Evolutionary conservation across 169 alveolate species (phyloP).

Genomic region (Sarcocystis neurona): DNA sequence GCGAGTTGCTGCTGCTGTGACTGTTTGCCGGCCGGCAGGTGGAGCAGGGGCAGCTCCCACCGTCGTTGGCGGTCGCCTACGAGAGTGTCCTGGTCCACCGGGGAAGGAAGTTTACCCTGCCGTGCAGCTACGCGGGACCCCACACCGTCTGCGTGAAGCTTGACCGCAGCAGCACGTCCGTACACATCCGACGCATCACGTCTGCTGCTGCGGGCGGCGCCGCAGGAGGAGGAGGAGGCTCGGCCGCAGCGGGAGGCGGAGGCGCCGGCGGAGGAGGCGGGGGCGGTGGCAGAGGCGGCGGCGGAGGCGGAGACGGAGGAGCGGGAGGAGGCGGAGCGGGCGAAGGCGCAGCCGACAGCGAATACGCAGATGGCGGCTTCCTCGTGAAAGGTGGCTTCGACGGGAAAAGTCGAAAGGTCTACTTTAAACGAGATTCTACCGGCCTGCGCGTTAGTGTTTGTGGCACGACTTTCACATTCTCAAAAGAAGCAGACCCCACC

Average conservation of each 20-base stretch:
- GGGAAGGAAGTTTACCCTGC: conserved; percentile 61
- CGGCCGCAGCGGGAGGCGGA: neutral
- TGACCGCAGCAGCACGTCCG: conserved; percentile 65
- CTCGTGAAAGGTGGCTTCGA: conserved; percentile 71
- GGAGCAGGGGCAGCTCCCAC: conserved; percentile 72
- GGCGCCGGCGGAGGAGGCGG: too few relatives aligned
- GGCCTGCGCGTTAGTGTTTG: conserved; percentile 70
- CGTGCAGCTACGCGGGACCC: conserved; percentile 65
- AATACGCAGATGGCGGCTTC: conserved; percentile 47
- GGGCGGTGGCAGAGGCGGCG: too few relatives aligned
- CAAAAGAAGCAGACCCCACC: conserved; percentile 69
- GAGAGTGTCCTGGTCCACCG: conserved; percentile 64
- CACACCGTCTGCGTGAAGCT: conserved; percentile 59
- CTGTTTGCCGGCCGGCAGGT: conserved; percentile 21
- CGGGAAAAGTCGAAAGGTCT: conserved; percentile 67
- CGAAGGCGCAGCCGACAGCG: conserved; percentile 15
- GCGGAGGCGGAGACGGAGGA: too few relatives aligned
- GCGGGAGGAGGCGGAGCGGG: too few relatives aligned
- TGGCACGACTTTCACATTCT: conserved; percentile 70
- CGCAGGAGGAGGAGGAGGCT: conserved; percentile 23
- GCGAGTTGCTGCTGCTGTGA: neutral
- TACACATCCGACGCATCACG: conserved; percentile 61
- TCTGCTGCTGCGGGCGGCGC: conserved; percentile 59
- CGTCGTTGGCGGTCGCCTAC: conserved; percentile 57
- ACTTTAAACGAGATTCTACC: conserved; percentile 67